Percentiles rank a stretch among this genome's conserved stretches.
phyloP scores from a whole-genome alignment of 306 rosid species.

The Mucuna pruriens region DNA sequence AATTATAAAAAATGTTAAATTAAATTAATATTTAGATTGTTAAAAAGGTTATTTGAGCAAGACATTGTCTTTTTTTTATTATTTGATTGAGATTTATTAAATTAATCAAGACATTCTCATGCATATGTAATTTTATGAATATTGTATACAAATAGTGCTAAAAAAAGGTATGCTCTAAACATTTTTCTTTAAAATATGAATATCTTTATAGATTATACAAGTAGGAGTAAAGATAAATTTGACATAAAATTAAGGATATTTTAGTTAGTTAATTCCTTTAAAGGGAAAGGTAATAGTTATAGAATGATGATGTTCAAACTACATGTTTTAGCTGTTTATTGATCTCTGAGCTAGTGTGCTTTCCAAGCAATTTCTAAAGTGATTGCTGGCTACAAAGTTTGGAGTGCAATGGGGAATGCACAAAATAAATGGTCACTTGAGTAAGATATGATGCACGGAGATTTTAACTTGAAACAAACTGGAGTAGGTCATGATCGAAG shows the following conservation, averaged over 20 bases:
- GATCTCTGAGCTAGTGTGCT: not conserved
- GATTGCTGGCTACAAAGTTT: not conserved
- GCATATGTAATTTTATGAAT: too few species aligned
- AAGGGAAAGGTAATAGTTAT: not conserved
- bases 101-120: too few species aligned
- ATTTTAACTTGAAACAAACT: not conserved
- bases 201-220: not conserved
- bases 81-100: too few species aligned
- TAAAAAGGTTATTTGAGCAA: not conserved
- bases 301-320: not conserved
- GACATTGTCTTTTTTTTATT: too few species aligned
- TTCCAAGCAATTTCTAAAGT: not conserved
- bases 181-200: too few species aligned
- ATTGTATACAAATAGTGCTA: too few species aligned
- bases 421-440: not conserved
- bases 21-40: not conserved
- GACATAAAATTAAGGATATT: not conserved
- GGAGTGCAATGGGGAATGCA: not conserved
- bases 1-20: not conserved
- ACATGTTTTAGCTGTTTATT: not conserved
- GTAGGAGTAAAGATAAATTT: not conserved
- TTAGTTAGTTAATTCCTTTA: not conserved
- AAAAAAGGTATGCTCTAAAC: too few species aligned
- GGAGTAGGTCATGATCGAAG: slow-evolving; percentile 19
- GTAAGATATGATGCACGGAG: not conserved